Evolutionary conservation across 202 grass and related monocot species (phyloP).

Genomic region (Carex arenaria): DNA sequence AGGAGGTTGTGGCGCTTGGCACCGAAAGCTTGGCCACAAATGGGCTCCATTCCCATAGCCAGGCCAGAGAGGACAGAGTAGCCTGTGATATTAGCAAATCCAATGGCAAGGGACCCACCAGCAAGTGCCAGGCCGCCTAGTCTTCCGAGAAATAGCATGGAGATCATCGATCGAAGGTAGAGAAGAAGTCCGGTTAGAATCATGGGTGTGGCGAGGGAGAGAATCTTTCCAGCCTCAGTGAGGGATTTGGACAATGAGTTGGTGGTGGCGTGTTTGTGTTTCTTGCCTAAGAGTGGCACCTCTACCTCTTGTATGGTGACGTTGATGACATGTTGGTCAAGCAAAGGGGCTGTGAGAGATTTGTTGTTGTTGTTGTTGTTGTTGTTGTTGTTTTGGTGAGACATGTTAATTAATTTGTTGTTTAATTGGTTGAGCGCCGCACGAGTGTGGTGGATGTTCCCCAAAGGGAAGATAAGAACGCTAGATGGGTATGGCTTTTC

Average conservation of each 20-base stretch:
- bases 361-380: not conserved
- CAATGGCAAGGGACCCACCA: conserved; percentile 82
- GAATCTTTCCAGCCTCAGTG: conserved; percentile 50
- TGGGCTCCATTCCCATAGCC: conserved; percentile 94
- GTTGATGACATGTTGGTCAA: not conserved
- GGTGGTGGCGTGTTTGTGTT: not conserved
- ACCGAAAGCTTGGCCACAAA: conserved; percentile 86
- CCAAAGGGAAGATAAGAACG: not conserved
- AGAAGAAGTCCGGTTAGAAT: conserved; percentile 75
- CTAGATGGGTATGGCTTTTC: not conserved
- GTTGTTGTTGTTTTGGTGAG: not conserved
- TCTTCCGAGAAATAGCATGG: conserved; percentile 88
- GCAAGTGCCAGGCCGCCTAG: conserved; percentile 75
- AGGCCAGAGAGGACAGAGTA: conserved; percentile 91
- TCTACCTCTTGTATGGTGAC: not conserved
- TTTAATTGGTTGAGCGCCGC: not conserved
- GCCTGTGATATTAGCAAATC: conserved; percentile 85
- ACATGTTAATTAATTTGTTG: not conserved
- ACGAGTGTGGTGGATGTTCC: conserved; percentile 3
- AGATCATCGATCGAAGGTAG: conserved; percentile 95
- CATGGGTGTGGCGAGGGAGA: conserved; percentile 73
- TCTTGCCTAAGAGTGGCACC: not conserved
- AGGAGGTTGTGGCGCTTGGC: conserved; percentile 50
- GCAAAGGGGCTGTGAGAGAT: not conserved
- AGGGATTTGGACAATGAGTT: not conserved